Base-by-base conservation (phyloP, 225 moss, liverwort and hornwort genomes). In the Takakia lepidozioides region DNA sequence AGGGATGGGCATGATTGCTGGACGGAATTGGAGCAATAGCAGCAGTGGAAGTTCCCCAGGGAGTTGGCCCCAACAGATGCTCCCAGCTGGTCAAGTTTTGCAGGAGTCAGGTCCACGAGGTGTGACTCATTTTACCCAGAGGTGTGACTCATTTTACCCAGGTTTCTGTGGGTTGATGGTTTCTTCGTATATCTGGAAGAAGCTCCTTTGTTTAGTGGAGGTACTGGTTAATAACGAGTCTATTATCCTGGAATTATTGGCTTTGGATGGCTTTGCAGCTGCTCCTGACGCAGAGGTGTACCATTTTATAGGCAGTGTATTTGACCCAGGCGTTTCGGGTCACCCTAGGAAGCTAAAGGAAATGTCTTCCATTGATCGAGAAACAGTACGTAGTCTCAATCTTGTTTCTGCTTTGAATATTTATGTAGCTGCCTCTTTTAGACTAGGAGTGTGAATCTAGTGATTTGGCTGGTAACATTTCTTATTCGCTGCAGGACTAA, bases 221-320 rank as follows among this genome's bases (percentile, higher is more conserved):
- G 3, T 19, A 8, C 7, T 2, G n/a, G n/a, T n/a, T n/a, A n/a
- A n/a, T n/a, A n/a, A n/a, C n/a, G n/a, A n/a, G n/a, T n/a, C n/a
- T n/a, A n/a, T n/a, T n/a, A n/a, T n/a, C n/a, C n/a, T n/a, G n/a
- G n/a, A n/a, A n/a, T n/a, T n/a, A n/a, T n/a, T n/a, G n/a, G n/a
- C n/a, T n/a, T n/a, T n/a, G n/a, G n/a, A n/a, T n/a, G n/a, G n/a
- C 0, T 2, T 43, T 38, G 32, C 83, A 99, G 98, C 87, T 48
- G 70, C 81, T 35, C 98, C 91, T 17, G 90, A 99, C 57, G 82
- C 81, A 27, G 91, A 88, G 76, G 98, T 99, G 0, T 99, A 99
- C 71, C 82, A 83, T 65, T 99, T 99, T 45, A 99, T 99, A 29
- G 98, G 98, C 54, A 91, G 81, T 34, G 91, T 91, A 23, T 99